Evolutionary conservation across 768 basidiomycete genomes (phyloP).

Genomic region (Rhodotorula paludigena): DNA sequence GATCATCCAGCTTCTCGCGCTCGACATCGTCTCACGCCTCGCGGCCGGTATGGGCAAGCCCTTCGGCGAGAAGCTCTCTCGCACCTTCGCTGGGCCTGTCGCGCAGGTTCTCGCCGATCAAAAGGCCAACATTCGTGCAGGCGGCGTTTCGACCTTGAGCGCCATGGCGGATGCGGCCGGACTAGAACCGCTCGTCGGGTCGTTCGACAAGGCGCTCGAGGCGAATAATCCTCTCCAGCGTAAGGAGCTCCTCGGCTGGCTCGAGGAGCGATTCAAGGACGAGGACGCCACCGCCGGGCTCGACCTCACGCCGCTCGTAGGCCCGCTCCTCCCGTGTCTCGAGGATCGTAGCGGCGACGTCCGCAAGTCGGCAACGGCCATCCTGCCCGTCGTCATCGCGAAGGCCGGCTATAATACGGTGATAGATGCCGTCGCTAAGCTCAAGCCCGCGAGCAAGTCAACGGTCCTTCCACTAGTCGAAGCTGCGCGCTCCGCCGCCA

Average conservation of each 20-base stretch:
- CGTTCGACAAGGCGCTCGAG: conserved; percentile 75
- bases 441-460: conserved; percentile 85
- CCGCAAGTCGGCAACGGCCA: conserved; percentile 77
- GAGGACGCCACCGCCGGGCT: conserved; percentile 55
- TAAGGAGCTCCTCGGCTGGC: conserved; percentile 70
- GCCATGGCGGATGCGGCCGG: conserved; percentile 79
- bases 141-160: conserved; percentile 70
- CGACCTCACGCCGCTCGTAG: conserved; percentile 67
- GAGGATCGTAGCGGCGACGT: conserved; percentile 90
- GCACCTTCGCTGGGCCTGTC: conserved; percentile 69
- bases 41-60: conserved; percentile 91
- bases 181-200: conserved; percentile 72
- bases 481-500: conserved; percentile 55
- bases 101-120: conserved; percentile 85
- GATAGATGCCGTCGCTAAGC: conserved; percentile 72
- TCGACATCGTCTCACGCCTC: conserved; percentile 83
- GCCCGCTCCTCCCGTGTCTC: conserved; percentile 65
- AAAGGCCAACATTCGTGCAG: conserved; percentile 75
- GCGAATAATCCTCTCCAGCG: conserved; percentile 76
- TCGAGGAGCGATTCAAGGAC: conserved; percentile 53
- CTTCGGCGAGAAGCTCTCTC: conserved; percentile 76
- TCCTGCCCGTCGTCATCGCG: conserved; percentile 70
- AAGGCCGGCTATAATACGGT: conserved; percentile 77
- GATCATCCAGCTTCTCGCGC: conserved; percentile 78
- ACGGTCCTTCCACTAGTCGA: conserved; percentile 84